Conservation (phyloP, 208 protist genomes). For the Leishmania guyanensis region DNA sequence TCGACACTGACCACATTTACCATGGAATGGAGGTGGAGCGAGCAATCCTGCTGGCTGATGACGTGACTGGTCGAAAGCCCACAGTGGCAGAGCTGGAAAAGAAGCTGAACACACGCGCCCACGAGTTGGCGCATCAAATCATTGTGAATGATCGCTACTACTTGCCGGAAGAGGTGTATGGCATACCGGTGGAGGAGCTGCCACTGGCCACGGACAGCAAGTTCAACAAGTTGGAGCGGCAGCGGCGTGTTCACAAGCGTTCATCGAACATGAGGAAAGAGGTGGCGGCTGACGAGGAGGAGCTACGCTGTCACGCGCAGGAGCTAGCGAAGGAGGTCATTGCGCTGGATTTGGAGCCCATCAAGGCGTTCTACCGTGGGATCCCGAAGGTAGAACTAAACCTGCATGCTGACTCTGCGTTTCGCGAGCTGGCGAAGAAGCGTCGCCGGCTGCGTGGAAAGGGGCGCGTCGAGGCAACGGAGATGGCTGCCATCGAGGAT, state of each 20-base stretch:
- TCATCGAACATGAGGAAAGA: constrained; percentile 37
- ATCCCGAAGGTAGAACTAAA: constrained; percentile 76
- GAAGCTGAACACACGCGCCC: constrained; percentile 53
- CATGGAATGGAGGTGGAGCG: constrained; percentile 59
- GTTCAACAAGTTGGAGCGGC: constrained; percentile 60
- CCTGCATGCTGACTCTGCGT: constrained; percentile 67
- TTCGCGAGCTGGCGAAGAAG: constrained; percentile 55
- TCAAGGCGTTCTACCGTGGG: constrained; percentile 59
- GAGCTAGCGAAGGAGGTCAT: constrained; percentile 73
- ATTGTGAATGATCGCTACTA: constrained; percentile 42
- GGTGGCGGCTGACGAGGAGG: constrained; percentile 51
- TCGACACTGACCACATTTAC: constrained; percentile 60
- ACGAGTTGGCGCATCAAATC: constrained; percentile 48
- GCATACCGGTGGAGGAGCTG: constrained; percentile 71
- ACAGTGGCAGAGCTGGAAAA: constrained; percentile 42
- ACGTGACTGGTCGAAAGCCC: constrained; percentile 3
- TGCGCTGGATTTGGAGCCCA: constrained; percentile 49
- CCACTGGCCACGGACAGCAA: constrained; percentile 65
- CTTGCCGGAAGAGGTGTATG: constrained; percentile 52
- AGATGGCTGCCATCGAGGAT: constrained; percentile 70
- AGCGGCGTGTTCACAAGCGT: constrained; percentile 58
- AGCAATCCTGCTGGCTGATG: constrained; percentile 55
- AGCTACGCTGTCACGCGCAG: constrained; percentile 39
- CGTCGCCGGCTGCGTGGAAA: constrained; percentile 35
- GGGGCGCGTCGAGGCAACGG: constrained; percentile 41